Conservation (phyloP, 805 yeast species). For the Hanseniaspora taiwanica region DNA sequence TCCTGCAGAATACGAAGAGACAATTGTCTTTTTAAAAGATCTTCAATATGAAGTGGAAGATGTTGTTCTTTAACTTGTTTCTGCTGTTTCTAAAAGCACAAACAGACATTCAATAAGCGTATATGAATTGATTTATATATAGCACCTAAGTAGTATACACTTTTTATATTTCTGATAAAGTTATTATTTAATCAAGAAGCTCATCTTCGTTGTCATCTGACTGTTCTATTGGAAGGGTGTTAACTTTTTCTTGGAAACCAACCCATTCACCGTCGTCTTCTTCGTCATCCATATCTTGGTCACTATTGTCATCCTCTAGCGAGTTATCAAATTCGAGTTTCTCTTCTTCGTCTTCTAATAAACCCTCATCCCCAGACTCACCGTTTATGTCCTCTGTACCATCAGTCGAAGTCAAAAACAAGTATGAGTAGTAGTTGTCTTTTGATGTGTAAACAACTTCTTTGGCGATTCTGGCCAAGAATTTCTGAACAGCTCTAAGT, state of each 20-base stretch:
- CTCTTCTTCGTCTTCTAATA: slow-evolving; percentile 18
- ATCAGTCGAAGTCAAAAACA: slow-evolving; percentile 33
- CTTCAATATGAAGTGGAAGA: too few species aligned
- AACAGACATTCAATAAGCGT: too few species aligned
- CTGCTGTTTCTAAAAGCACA: too few species aligned
- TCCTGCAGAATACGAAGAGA: too few species aligned
- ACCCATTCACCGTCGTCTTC: slow-evolving; percentile 27
- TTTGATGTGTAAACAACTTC: slow-evolving; percentile 47
- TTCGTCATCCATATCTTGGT: slow-evolving; percentile 16
- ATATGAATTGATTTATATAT: too few species aligned
- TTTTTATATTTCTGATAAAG: too few species aligned
- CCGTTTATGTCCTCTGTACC: slow-evolving; percentile 16
- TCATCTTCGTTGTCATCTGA: slow-evolving; percentile 14
- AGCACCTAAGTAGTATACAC: too few species aligned
- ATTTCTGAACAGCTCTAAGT: slow-evolving; percentile 60
- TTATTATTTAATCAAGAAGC: background rate
- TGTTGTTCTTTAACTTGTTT: too few species aligned
- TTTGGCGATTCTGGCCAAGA: slow-evolving; percentile 59
- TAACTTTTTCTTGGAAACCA: slow-evolving; percentile 19
- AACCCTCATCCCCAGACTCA: slow-evolving; percentile 20
- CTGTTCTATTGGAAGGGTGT: slow-evolving; percentile 12
- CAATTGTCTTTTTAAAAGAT: too few species aligned
- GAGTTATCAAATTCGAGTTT: slow-evolving; percentile 22
- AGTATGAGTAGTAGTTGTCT: slow-evolving; percentile 40
- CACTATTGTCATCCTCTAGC: slow-evolving; percentile 19